Evolutionary conservation across 2,329 filamentous ascomycete genomes (phyloP), one percentile per base, ranked within the genome.

Genomic region (Neophaeococcomyces mojaviensis): DNA sequence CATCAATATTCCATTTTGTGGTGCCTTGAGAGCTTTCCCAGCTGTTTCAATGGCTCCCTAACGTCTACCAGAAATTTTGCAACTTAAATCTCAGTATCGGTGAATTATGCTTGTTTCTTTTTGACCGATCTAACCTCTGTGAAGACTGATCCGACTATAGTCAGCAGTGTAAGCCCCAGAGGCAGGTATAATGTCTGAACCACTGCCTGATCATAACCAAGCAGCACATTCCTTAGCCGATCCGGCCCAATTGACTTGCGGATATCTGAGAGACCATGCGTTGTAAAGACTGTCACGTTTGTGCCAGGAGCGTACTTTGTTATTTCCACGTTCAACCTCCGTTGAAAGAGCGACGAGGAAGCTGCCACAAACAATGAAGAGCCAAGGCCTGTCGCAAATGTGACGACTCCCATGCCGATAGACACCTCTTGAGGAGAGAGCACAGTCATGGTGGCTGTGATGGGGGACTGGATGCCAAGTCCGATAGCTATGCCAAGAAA

Each of bases 401-500:
- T 49, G 16, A 66, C 58, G 9, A 64, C 54, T 0, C 58, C 54
- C 4, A 46, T 26, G 10, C 54, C 55, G 34, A 53, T 20, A 10
- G 51, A 47, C 1, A 61, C 54, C 26, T 61, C 57, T 8, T 54
- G 30, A n/a, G 46, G 42, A 9, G 52, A 50, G 2, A 62, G 47
- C 13, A 39, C 49, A 2, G 53, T 54, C 41, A 58, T 55, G 15
- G 55, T 47, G 22, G 52, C 49, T 4, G 55, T 35, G 7, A 37
- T 39, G 7, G 50, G 52, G 9, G 37, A 44, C 32, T 57, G 53
- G 19, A 58, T 41, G 28, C 58, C 55, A 24, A 54, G 40, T 7
- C 58, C 59, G n/a, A 56, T 42, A 4, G 60, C 62, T 31, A 59
- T 49, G 6, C 62, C 61, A 30, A 46, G 55, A 3, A 63, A 36